phyloP scores from a whole-genome alignment of 2,329 filamentous ascomycete genomes.

The Pyrenophora graminea region DNA sequence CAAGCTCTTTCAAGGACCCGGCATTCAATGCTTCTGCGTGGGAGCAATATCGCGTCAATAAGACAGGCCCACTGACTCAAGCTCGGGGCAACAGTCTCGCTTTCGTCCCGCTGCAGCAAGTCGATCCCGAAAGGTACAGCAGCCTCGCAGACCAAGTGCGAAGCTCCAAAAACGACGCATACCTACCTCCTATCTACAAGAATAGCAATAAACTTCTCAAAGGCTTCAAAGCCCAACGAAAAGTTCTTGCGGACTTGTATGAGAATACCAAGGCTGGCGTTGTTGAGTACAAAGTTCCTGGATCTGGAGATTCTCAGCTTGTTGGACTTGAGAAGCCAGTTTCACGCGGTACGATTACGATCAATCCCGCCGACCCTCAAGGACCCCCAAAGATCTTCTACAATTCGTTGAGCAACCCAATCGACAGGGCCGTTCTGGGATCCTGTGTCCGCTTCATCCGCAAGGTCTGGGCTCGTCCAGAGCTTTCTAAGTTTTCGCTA shows the following conservation, averaged over 20 bases:
- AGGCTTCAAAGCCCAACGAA: constrained; percentile 33
- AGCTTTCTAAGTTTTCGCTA: constrained; percentile 24
- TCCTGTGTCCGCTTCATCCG: constrained; percentile 45
- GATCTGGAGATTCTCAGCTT: constrained; percentile 29
- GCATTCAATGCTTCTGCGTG: constrained; percentile 37
- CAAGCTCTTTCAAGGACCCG: not conserved
- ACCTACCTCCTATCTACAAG: constrained; percentile 32
- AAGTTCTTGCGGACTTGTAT: constrained; percentile 32
- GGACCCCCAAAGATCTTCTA: constrained; percentile 33
- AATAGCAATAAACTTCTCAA: constrained; percentile 31
- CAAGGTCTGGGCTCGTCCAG: constrained; percentile 34
- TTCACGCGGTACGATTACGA: constrained; percentile 44
- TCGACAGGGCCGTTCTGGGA: constrained; percentile 38
- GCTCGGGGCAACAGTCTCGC: constrained; percentile 34
- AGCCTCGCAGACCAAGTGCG: constrained; percentile 21
- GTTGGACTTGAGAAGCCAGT: constrained; percentile 45
- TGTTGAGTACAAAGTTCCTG: constrained; percentile 43
- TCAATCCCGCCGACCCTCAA: constrained; percentile 34
- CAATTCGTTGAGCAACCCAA: constrained; percentile 37
- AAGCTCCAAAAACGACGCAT: constrained; percentile 16
- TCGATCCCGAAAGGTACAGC: constrained; percentile 24
- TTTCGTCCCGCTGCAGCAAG: constrained; percentile 32
- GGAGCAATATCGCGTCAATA: constrained; percentile 30
- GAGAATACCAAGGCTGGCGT: constrained; percentile 28
- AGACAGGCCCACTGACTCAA: constrained; percentile 34